Percentiles rank a stretch among this genome's conserved stretches.
Evolutionary conservation across 306 rosid species (phyloP).

Genomic region (Citrullus colocynthis): DNA sequence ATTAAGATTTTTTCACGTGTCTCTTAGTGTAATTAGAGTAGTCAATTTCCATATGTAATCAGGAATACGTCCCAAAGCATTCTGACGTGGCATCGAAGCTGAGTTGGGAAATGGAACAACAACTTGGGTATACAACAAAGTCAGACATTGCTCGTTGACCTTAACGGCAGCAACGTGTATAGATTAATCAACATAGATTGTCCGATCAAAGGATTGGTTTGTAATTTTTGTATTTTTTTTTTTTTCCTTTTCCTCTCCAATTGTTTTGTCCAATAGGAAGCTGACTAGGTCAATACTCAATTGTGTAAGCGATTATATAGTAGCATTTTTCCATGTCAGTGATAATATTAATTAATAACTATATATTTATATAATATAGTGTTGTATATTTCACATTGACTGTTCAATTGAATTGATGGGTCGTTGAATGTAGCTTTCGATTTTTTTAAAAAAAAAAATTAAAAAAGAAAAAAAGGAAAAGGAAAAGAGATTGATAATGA

Average conservation of each 20-base stretch:
- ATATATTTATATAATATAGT: background rate
- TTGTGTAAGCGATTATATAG: constrained; percentile 5
- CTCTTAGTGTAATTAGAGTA: background rate
- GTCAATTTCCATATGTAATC: constrained; percentile 20
- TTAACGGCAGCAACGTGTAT: background rate
- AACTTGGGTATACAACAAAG: constrained; percentile 46
- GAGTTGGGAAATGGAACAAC: constrained; percentile 91
- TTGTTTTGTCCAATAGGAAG: constrained; percentile 22
- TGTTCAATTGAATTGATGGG: constrained; percentile 13
- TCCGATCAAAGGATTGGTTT: background rate
- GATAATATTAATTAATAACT: constrained; percentile 34
- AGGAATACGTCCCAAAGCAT: constrained; percentile 65
- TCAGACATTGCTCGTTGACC: constrained; percentile 75
- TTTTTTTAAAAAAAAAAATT: background rate
- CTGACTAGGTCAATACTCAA: constrained; percentile 10
- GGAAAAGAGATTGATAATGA: constrained; percentile 4
- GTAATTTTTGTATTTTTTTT: background rate
- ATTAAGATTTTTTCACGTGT: background rate
- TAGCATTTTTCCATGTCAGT: constrained; percentile 8
- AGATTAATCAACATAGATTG: constrained; percentile 20
- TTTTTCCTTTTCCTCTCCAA: background rate
- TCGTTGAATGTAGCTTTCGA: constrained; percentile 34
- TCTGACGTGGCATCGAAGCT: constrained; percentile 45
- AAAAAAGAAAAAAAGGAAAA: too few relatives aligned
- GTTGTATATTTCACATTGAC: background rate